Base-by-base conservation (phyloP, 2,329 filamentous ascomycete species). In the Beauveria australis region DNA sequence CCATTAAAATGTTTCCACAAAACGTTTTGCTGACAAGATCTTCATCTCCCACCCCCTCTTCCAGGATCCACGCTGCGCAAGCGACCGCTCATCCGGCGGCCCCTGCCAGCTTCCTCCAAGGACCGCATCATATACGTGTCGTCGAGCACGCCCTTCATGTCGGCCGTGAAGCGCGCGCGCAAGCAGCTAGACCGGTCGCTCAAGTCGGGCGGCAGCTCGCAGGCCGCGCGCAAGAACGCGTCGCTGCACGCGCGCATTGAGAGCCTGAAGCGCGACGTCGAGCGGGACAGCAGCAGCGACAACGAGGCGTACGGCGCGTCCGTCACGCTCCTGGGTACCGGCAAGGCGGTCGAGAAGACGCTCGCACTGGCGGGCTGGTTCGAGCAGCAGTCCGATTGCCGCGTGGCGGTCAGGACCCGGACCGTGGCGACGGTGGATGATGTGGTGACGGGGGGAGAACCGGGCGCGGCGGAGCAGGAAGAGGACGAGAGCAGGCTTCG, bases 351-450 rank as follows among this genome's bases (percentile, higher is more conserved):
- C 33, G 77, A 81, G 63, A 85, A 84, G 71, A 82, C 82, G 1
- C 71, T 89, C 62, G 76, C 81, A 28, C 71, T 91, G 6, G 88
- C 83, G 0, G 71, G 81, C 40, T 88, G 83, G 77, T 90, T 91
- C 65, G 80, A 84, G 71, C 78, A 82, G 59, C 80, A 87, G 71
- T 75, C 72, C 14, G 83, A 84, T 63, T 86, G 83, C 64, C 68
- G 72, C 5, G 84, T 91, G 1, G 74, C 77, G 66, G 68, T 90
- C 56, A 76, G 79, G 69, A 90, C 87, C 51, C 80, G 82, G 61
- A 89, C 81, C 55, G 76, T 88, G 18, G 78, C 78, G n/a, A 82
- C 85, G 2, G 78, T 91, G 49, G 88, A 92, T 68, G 88, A 91
- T 70, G 74, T 91, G 33, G 26, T 19, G 18, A 3, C 18, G 41